Evolutionary conservation across 192 early-diverging fungal species (phyloP).

Genomic region (Coemansia sp.): DNA sequence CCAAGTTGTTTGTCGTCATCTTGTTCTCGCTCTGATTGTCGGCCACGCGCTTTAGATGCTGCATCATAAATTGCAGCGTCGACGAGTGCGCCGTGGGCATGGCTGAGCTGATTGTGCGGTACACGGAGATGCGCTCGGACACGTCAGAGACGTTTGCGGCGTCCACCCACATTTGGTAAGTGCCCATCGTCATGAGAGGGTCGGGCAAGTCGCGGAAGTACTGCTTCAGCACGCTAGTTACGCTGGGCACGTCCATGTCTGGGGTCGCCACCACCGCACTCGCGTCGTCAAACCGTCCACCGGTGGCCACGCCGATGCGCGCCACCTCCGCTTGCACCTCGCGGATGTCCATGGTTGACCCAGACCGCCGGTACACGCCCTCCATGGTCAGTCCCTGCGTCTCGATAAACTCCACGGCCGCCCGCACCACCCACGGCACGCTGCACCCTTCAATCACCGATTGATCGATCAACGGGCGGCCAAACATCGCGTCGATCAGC

Average conservation of each 20-base stretch:
- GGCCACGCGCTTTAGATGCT: constrained; percentile 67
- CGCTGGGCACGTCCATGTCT: constrained; percentile 67
- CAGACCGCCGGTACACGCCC: constrained; percentile 81
- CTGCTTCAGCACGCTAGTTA: constrained; percentile 80
- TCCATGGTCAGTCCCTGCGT: constrained; percentile 66
- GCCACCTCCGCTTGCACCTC: constrained; percentile 67
- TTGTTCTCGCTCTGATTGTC: constrained; percentile 66
- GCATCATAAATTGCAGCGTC: constrained; percentile 64
- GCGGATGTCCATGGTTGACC: constrained; percentile 69
- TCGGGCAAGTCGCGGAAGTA: constrained; percentile 76
- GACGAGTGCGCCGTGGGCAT: constrained; percentile 64
- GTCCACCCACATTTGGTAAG: constrained; percentile 68
- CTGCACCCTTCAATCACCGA: constrained; percentile 58
- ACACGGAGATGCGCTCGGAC: constrained; percentile 42
- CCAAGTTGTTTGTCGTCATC: constrained; percentile 90
- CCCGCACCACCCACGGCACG: constrained; percentile 68
- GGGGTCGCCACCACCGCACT: constrained; percentile 17
- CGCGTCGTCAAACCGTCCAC: constrained; percentile 50
- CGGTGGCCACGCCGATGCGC: constrained; percentile 53
- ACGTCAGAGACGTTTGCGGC: constrained; percentile 38
- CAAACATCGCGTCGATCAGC: constrained; percentile 62
- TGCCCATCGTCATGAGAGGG: constrained; percentile 68
- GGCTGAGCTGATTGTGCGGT: constrained; percentile 48
- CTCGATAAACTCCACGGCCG: constrained; percentile 70
- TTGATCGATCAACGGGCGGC: constrained; percentile 59